These are phyloP conservation scores for Colletotrichum eleusines DNA, from an alignment of 2,329 filamentous ascomycete genomes.

Conservation along the genomic window DNA sequence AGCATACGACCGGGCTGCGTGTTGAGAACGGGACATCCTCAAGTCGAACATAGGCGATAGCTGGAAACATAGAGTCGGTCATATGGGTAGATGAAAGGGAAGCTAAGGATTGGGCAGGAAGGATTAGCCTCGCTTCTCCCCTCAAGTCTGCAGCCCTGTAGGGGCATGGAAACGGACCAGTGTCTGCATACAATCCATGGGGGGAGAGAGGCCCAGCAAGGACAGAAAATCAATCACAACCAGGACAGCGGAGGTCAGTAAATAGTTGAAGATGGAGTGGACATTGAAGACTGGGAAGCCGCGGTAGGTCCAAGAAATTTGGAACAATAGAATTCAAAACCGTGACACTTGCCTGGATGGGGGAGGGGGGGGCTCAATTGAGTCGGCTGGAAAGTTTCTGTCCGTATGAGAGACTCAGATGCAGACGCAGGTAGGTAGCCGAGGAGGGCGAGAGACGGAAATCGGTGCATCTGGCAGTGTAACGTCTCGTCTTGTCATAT, in stretches of 20 bases:
- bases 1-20: too few relatives aligned
- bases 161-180: neutral
- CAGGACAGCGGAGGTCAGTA: slow-evolving; percentile 10
- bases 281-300: neutral
- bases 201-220: neutral
- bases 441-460: neutral
- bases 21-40: neutral
- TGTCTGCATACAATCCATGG: neutral
- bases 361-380: too few relatives aligned
- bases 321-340: neutral
- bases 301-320: neutral
- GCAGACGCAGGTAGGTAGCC: neutral
- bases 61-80: too few relatives aligned
- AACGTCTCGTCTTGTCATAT: slow-evolving; percentile 16
- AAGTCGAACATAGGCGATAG: too few relatives aligned
- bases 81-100: too few relatives aligned
- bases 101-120: too few relatives aligned
- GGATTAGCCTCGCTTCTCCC: too few relatives aligned
- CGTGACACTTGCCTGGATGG: neutral
- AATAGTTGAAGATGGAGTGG: neutral
- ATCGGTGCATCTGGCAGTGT: neutral
- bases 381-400: slow-evolving; percentile 1
- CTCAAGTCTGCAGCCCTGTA: too few relatives aligned
- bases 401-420: neutral
- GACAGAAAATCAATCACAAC: neutral